Percentiles rank a stretch among this genome's conserved stretches.
Conservation (phyloP, 2,329 filamentous ascomycete genomes). For the Bisporella sp. region DNA sequence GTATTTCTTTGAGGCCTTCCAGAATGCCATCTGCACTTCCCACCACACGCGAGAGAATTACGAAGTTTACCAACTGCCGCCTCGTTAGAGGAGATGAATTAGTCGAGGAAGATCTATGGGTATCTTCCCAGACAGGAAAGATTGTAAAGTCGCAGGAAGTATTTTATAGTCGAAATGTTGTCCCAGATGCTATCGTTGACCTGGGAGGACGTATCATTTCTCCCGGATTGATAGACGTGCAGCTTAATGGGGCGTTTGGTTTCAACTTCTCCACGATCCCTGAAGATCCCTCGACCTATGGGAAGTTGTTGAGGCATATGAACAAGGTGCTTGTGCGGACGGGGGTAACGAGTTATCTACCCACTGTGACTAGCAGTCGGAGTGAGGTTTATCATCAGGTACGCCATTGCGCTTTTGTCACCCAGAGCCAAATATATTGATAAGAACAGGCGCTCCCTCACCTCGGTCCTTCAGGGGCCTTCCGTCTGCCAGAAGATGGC, state of each 20-base stretch:
- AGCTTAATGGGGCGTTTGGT: conserved; percentile 87
- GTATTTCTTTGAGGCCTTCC: not conserved
- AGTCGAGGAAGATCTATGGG: conserved; percentile 78
- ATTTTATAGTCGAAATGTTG: conserved; percentile 60
- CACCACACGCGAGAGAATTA: conserved; percentile 48
- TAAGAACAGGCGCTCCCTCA: conserved; percentile 58
- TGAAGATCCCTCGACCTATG: conserved; percentile 60
- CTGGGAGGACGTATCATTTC: conserved; percentile 77
- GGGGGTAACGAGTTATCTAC: conserved; percentile 82
- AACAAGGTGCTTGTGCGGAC: conserved; percentile 68
- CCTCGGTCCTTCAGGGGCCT: conserved; percentile 62
- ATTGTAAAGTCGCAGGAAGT: conserved; percentile 64
- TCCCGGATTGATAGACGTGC: conserved; percentile 83
- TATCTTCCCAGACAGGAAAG: conserved; percentile 74
- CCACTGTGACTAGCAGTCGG: conserved; percentile 75
- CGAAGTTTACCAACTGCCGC: conserved; percentile 85
- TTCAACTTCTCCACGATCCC: conserved; percentile 84
- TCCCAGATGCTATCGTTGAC: conserved; percentile 70
- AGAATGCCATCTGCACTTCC: conserved; percentile 33
- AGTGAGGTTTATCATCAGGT: conserved; percentile 78
- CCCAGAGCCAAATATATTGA: conserved; percentile 3
- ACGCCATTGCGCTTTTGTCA: conserved; percentile 2
- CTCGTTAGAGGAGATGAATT: conserved; percentile 61
- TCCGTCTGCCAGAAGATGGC: conserved; percentile 57
- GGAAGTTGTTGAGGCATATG: conserved; percentile 62